phyloP scores from a whole-genome alignment of 164 flowering plant genomes.

The Liriodendron chinense region DNA sequence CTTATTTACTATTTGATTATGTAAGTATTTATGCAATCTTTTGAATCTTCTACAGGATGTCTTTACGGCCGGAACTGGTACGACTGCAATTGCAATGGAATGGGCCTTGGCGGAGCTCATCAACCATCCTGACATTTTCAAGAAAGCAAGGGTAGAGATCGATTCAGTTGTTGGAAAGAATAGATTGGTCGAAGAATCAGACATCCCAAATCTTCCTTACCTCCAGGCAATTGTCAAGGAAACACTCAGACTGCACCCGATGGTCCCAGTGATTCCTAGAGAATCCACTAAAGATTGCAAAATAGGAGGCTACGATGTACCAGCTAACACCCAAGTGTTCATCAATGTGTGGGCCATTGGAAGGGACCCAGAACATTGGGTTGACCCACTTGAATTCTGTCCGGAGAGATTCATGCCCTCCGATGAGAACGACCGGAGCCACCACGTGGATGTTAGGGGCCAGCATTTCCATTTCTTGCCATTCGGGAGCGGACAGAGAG shows the following conservation, averaged over 20 bases:
- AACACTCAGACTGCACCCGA: constrained; percentile 9
- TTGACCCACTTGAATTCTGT: constrained; percentile 3
- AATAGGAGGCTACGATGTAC: constrained; percentile 9
- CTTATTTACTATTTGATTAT: no score
- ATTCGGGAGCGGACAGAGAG: constrained; percentile 34
- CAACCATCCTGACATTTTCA: background rate
- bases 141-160: constrained; percentile 8
- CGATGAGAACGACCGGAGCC: background rate
- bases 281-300: constrained; percentile 7
- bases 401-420: constrained; percentile 9
- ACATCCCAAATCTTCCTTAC: constrained; percentile 11
- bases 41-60: constrained; percentile 7
- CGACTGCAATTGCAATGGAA: constrained; percentile 1
- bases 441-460: constrained; percentile 25
- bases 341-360: constrained; percentile 11
- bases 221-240: constrained; percentile 10
- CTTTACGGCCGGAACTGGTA: constrained; percentile 9
- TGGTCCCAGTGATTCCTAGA: background rate
- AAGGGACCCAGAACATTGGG: constrained; percentile 11
- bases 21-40: background rate
- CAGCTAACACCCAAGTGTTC: background rate
- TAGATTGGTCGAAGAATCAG: constrained; percentile 12
- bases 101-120: constrained; percentile 16
- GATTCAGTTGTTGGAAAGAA: background rate
- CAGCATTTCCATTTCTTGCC: constrained; percentile 32